Evolutionary conservation across 2,329 filamentous ascomycete species (phyloP).

Genomic region (Fusarium brevicatenulatum): DNA sequence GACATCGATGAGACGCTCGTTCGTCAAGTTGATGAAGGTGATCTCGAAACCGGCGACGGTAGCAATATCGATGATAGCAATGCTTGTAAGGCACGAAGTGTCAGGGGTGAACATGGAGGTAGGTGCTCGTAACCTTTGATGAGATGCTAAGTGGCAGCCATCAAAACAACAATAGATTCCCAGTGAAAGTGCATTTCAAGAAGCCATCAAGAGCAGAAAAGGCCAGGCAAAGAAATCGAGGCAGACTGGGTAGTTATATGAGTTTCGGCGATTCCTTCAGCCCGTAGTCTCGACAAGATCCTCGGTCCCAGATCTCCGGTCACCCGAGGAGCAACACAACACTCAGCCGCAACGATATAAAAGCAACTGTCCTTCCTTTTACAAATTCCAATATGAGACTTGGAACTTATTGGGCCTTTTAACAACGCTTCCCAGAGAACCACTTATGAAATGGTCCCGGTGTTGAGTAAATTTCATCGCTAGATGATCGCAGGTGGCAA

Average conservation of each 20-base stretch:
- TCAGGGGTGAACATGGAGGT: background rate
- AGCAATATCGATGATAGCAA: background rate
- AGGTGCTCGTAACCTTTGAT: background rate
- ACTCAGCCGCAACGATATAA: background rate
- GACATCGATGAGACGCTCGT: background rate
- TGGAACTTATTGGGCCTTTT: background rate
- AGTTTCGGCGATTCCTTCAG: background rate
- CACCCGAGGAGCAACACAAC: background rate
- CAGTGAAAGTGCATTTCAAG: background rate
- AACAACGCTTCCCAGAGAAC: rapidly evolving
- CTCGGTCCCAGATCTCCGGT: conserved; percentile 10
- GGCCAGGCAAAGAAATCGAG: background rate
- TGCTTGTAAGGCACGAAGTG: background rate
- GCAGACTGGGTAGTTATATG: background rate
- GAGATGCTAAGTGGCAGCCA: too few relatives aligned
- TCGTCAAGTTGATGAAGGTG: too few relatives aligned
- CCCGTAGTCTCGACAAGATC: background rate
- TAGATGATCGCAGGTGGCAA: background rate
- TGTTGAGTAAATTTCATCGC: background rate
- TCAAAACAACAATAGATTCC: background rate
- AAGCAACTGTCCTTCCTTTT: rapidly evolving
- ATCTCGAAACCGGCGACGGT: background rate
- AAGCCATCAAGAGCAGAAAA: background rate
- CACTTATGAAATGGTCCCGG: background rate
- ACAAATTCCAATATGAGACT: rapidly evolving